Evolutionary conservation across 2,329 filamentous ascomycete genomes (phyloP).

Genomic region (Aspergillus japonicus): DNA sequence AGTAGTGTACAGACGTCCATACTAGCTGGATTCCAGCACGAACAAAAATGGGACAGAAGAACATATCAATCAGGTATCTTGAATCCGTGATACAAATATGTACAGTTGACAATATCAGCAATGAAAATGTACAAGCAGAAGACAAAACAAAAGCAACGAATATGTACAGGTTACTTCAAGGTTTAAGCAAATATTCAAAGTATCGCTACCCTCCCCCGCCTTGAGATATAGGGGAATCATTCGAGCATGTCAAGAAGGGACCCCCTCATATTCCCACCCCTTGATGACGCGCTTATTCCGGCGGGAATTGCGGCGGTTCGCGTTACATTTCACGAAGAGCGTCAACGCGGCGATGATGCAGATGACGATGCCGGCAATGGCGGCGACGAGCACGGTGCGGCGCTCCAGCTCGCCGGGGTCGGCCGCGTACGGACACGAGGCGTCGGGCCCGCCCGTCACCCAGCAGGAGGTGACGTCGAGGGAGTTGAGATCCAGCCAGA

Average conservation of each 20-base stretch:
- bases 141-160: too few species aligned
- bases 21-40: not conserved
- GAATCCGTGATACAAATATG: too few species aligned
- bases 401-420: constrained; percentile 44
- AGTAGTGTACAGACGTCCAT: not conserved
- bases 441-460: constrained; percentile 56
- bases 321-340: constrained; percentile 63
- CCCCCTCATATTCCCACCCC: constrained; percentile 68
- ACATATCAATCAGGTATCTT: not conserved
- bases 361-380: constrained; percentile 62
- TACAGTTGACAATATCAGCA: too few species aligned
- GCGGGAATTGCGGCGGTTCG: constrained; percentile 56
- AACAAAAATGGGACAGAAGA: not conserved
- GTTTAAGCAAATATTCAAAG: too few species aligned
- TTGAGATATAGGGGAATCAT: too few species aligned
- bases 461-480: constrained; percentile 59
- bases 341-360: constrained; percentile 61
- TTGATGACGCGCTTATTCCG: constrained; percentile 51
- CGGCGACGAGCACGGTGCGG: constrained; percentile 58
- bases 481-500: constrained; percentile 64
- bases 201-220: too few species aligned
- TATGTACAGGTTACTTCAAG: too few species aligned
- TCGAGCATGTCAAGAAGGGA: constrained; percentile 48
- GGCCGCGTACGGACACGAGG: constrained; percentile 58
- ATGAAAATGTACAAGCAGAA: too few species aligned